Percentiles rank a stretch among this genome's conserved stretches.
Evolutionary conservation across 2,329 filamentous ascomycete genomes (phyloP).

Genomic region (Colletotrichum sp.): DNA sequence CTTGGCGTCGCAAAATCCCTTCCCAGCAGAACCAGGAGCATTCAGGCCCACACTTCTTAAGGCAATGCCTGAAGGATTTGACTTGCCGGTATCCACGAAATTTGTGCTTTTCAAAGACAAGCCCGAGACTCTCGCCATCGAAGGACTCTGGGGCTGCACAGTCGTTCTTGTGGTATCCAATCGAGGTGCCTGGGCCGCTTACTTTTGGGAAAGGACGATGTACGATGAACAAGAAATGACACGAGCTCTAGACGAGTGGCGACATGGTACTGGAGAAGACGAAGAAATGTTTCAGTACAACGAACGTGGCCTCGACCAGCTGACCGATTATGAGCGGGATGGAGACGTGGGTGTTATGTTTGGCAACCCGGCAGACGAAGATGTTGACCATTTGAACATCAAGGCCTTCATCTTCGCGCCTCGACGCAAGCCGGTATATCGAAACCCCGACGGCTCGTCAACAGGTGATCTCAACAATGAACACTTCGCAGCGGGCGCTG

Average conservation of each 20-base stretch:
- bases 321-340: not conserved
- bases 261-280: not conserved
- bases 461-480: not conserved
- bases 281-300: not conserved
- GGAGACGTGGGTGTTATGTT: not conserved
- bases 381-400: not conserved
- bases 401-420: not conserved
- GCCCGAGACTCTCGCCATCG: not conserved
- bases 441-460: not conserved
- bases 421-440: not conserved
- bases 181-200: not conserved
- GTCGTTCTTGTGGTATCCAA: not conserved
- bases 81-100: not conserved
- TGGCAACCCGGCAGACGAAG: not conserved
- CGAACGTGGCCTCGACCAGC: not conserved
- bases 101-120: not conserved
- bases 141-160: not conserved
- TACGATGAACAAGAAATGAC: not conserved
- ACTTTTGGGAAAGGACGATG: not conserved
- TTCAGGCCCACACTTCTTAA: not conserved
- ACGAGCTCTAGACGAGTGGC: not conserved
- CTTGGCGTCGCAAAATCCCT: not conserved
- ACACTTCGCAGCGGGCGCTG: not conserved
- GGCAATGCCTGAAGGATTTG: not conserved
- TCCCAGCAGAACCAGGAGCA: not conserved